phyloP scores from a whole-genome alignment of 2,329 filamentous ascomycete genomes.

The Cladosporium austrohemisphaericum region DNA sequence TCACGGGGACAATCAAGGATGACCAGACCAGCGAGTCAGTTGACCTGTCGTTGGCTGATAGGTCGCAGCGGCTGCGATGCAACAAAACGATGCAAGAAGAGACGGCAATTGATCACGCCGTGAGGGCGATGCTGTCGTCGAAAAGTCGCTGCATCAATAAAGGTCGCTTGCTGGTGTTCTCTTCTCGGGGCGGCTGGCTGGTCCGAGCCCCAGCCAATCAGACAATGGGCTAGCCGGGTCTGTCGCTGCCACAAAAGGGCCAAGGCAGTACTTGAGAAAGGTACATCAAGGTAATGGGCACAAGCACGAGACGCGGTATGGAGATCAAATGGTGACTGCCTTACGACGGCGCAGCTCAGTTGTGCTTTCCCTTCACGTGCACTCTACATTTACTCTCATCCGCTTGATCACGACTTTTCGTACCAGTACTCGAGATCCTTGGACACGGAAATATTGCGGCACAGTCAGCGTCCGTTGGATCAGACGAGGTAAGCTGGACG shows the following conservation, averaged over 20 bases:
- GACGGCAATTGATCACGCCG: slow-evolving; percentile 10
- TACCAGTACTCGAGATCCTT: not conserved
- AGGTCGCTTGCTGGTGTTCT: slow-evolving; percentile 13
- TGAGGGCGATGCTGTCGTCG: slow-evolving; percentile 11
- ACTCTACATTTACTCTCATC: not conserved
- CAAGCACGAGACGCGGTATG: not conserved
- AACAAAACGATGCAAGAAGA: slow-evolving; percentile 11
- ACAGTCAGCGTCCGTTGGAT: too few species aligned
- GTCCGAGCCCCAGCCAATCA: slow-evolving; percentile 7
- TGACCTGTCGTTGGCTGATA: not conserved
- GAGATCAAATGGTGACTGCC: not conserved
- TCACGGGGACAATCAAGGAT: slow-evolving; percentile 13
- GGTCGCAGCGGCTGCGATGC: not conserved
- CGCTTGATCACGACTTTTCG: too few species aligned
- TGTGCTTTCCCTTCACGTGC: not conserved
- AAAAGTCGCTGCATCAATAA: slow-evolving; percentile 14
- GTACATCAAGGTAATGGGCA: slow-evolving; percentile 1
- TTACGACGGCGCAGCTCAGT: not conserved
- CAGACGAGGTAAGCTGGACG: too few species aligned
- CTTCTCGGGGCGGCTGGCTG: slow-evolving; percentile 9
- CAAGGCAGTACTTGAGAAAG: slow-evolving; percentile 3
- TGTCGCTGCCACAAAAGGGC: not conserved
- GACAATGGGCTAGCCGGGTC: not conserved
- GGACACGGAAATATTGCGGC: slow-evolving; percentile 13
- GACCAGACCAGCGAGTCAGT: slow-evolving; percentile 9